Evolutionary conservation across 1,284 basidiomycete species (phyloP), one percentile per base, ranked within the genome.

Genomic region (Meripilus lineatus): DNA sequence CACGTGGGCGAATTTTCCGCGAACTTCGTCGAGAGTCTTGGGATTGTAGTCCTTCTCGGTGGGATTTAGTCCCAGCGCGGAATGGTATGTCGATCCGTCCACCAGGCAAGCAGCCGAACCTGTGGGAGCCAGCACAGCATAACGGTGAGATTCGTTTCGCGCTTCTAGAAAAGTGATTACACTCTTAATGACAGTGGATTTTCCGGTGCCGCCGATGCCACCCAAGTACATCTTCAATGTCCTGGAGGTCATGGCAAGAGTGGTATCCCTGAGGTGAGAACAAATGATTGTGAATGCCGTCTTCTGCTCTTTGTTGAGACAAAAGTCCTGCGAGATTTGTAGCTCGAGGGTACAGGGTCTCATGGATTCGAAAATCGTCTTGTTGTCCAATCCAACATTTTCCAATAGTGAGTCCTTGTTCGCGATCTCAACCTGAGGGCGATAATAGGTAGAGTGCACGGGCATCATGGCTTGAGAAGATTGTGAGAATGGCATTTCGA

Each of bases 151-250:
- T 35, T 66, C 57, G 1, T 56, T 49, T 24, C 53, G 35, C 13
- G 17, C 2, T 7, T 43, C 32, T 46, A 71, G 66, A 15, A 65
- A 66, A 18, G 8, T 0, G 11, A 50, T 56, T 0, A 68, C n/a
- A 1, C 67, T 64, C 20, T 66, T 61, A 1, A 74, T 53, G 0
- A 74, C 71, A 40, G 64, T 66, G 5, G 66, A n/a, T n/a, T n/a
- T n/a, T n/a, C n/a, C n/a, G n/a, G n/a, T n/a, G n/a, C n/a, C n/a
- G n/a, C n/a, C n/a, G 63, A 52, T 74, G 72, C 2, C 70, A 67
- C 61, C 64, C 1, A 70, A 24, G 45, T 68, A 63, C 65, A 70
- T 68, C 28, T 52, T 48, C 1, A 68, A 42, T n/a, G n/a, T n/a
- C n/a, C n/a, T n/a, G n/a, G 17, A 56, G 63, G 2, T 55, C 46